These are phyloP conservation scores for Circinella minor DNA, from an alignment of 371 early-diverging fungal genomes.

Conservation along the genomic window DNA sequence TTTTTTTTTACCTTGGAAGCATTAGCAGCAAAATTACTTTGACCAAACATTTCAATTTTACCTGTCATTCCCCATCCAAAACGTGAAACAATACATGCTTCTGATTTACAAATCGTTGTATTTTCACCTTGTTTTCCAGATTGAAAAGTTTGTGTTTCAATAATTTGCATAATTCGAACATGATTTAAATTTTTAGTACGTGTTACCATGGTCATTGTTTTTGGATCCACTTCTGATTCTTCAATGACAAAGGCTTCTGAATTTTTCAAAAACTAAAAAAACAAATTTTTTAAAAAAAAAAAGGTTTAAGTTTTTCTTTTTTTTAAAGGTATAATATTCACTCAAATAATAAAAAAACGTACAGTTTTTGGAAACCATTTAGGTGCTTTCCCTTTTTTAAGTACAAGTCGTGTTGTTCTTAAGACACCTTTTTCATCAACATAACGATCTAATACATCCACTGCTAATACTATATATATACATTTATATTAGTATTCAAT, in stretches of 20 bases:
- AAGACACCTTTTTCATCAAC: slow-evolving; percentile 86
- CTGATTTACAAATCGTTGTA: slow-evolving; percentile 77
- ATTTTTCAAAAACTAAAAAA: slow-evolving; percentile 76
- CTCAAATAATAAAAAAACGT: too few relatives aligned
- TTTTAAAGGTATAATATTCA: too few relatives aligned
- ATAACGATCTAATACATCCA: slow-evolving; percentile 88
- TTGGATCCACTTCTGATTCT: slow-evolving; percentile 85
- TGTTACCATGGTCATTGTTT: slow-evolving; percentile 77
- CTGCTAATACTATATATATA: slow-evolving; percentile 65
- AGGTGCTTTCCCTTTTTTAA: slow-evolving; percentile 88
- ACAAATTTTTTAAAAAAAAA: too few relatives aligned
- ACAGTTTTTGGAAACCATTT: slow-evolving; percentile 80
- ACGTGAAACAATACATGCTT: slow-evolving; percentile 87
- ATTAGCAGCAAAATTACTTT: slow-evolving; percentile 84
- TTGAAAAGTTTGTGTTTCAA: slow-evolving; percentile 85
- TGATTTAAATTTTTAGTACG: slow-evolving; percentile 91
- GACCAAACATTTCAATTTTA: slow-evolving; percentile 89
- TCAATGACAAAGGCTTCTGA: slow-evolving; percentile 86
- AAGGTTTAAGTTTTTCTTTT: too few relatives aligned
- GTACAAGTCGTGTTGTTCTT: slow-evolving; percentile 85
- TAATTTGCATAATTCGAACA: slow-evolving; percentile 89
- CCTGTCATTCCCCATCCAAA: slow-evolving; percentile 87
- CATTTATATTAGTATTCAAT: too few relatives aligned
- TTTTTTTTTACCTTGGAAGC: slow-evolving; percentile 61
- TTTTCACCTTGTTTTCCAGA: slow-evolving; percentile 50